Evolutionary conservation across 306 rosid species (phyloP), one percentile per base, ranked within the genome.

Genomic region (Glycyrrhiza uralensis): DNA sequence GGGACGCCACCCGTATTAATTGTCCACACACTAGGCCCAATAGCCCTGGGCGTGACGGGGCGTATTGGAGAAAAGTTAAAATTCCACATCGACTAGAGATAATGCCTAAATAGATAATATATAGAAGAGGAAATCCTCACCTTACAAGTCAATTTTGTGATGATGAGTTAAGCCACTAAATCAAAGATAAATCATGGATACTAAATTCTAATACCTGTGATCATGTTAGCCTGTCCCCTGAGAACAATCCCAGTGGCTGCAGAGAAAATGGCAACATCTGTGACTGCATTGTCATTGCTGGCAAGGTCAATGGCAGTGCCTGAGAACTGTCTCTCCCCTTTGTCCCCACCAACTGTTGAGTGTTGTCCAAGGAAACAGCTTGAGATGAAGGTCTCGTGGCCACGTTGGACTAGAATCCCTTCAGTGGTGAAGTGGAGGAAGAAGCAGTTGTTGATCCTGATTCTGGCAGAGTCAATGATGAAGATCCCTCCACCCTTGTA

Each of bases 341-440:
- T 36, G 23, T 85, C 85, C 0, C 89, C 92, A 0, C 92, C 92
- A 6, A 82, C 72, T 2, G 89, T 84, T 10, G 87, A 84, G 75
- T 78, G 85, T 4, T 87, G 87, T 17, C 92, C 92, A 24, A 87
- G 60, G 58, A 87, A 84, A 47, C 81, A 47, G 44, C 72, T 80
- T 19, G 87, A 84, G 23, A 87, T 64, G 81, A 59, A 84, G 30
- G 87, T 84, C 44, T 84, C 89, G 0, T 82, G 92, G 14, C 92
- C 85, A 1, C 64, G 64, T 15, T 82, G 73, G 2, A 87, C 92
- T 2, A 80, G 26, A 24, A 87, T 82, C 26, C 89, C 89, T 32
- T 87, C 59, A 0, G 87, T 87, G 22, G 85, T 74, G 84, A 87
- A 87, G 60, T 83, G 89, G 5, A 82, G 86, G 66, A 88, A 88